Percentiles rank a stretch among this genome's conserved stretches.
Conservation (phyloP, 257 asterid species). For the Ophiorrhiza pumila region DNA sequence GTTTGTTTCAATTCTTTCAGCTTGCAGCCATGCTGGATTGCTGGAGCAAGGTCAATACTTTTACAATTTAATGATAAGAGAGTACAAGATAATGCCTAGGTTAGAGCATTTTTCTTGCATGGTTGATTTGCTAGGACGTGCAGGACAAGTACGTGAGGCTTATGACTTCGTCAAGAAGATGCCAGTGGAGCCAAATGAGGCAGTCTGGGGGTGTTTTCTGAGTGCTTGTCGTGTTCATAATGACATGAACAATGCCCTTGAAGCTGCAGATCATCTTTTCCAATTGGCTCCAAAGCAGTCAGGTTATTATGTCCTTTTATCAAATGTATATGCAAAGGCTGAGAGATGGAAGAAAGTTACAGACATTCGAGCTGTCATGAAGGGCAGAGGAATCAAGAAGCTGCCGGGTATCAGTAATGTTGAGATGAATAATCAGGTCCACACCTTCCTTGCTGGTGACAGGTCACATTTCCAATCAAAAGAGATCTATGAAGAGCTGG, state of each 20-base stretch:
- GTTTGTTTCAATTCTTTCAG: slow-evolving; percentile 82
- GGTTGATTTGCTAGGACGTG: slow-evolving; percentile 87
- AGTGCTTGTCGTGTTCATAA: slow-evolving; percentile 75
- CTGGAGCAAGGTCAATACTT: slow-evolving; percentile 50
- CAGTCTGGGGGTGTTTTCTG: slow-evolving; percentile 84
- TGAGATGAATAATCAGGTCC: slow-evolving; percentile 52
- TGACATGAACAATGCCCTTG: slow-evolving; percentile 63
- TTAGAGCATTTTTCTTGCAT: slow-evolving; percentile 80
- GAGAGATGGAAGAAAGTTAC: slow-evolving; percentile 85
- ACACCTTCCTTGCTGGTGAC: slow-evolving; percentile 88
- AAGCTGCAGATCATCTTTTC: slow-evolving; percentile 80
- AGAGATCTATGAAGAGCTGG: slow-evolving; percentile 65
- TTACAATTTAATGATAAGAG: slow-evolving; percentile 55
- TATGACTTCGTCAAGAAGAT: slow-evolving; percentile 52
- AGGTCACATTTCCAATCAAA: slow-evolving; percentile 52
- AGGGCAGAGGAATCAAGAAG: slow-evolving; percentile 65
- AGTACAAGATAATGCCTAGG: slow-evolving; percentile 61
- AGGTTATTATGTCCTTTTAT: slow-evolving; percentile 74
- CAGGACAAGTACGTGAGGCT: slow-evolving; percentile 66
- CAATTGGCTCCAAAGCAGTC: slow-evolving; percentile 68
- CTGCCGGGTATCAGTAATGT: slow-evolving; percentile 80
- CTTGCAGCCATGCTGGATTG: slow-evolving; percentile 90
- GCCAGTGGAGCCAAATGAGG: slow-evolving; percentile 63
- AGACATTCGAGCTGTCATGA: slow-evolving; percentile 61
- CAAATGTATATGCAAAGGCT: slow-evolving; percentile 82